Evolutionary conservation across 345 rosid species (phyloP), one percentile per base, ranked within the genome.

Genomic region (Ceriops decandra): DNA sequence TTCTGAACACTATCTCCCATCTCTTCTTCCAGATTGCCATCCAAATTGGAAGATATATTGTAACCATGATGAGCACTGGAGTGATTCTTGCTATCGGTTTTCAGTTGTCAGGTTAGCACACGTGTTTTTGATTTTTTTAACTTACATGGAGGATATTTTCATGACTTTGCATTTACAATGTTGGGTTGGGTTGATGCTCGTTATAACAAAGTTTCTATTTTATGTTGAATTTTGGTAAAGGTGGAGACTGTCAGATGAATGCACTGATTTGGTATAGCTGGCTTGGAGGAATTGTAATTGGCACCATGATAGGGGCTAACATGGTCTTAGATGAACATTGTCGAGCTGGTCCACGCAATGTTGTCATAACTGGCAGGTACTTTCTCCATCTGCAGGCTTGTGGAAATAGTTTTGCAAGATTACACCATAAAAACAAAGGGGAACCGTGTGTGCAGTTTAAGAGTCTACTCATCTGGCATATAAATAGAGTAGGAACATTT

Each of bases 331-430:
- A 93, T 66, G 97, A 93, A 57, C 96, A 89, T 67, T 91, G 95
- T 82, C 84, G 95, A 77, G 90, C 97, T 22, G 97, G 98, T 74
- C 97, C 98, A 0, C 87, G 97, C 21, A 89, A 93, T 83, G 95
- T 93, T 77, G 97, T 93, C 66, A 85, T 93, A 35, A 93, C 98
- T 51, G 97, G 98, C 84, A 93, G 98, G 98, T 91, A 74, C 51
- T 22, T 17, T 42, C 5, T 42, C 32, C 52, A 31, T 10, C 15
- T 10, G 60, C 30, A 15, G 1, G 22, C 49, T 31, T 49, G 10
- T 3, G 64, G 17, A 42, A 42, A 42, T 42, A 42, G 49, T 42
- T 42, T 3, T 42, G 49, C 17, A 42, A 42, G 17, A 11, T 15
- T 42, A 11, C 49, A 13, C 17, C 49, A 42, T 42, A 16, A 42